These are phyloP conservation scores for Austroboletus festivus DNA, from an alignment of 768 basidiomycete genomes.

Conservation along the genomic window DNA sequence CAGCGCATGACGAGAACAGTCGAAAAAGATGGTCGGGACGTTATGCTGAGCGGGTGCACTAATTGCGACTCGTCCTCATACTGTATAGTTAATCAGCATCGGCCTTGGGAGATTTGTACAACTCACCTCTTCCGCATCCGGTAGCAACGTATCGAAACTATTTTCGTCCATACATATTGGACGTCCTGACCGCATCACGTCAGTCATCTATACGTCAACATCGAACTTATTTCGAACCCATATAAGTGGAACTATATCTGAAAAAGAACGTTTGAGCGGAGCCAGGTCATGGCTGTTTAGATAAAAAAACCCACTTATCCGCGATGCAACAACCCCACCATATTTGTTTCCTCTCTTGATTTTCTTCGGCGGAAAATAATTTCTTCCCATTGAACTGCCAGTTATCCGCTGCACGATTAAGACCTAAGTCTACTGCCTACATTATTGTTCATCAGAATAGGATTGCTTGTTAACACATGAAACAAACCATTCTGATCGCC, in stretches of 20 bases:
- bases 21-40: slow-evolving; percentile 38
- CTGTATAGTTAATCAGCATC: slow-evolving; percentile 34
- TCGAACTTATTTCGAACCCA: slow-evolving; percentile 44
- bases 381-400: slow-evolving; percentile 65
- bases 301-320: slow-evolving; percentile 58
- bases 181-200: slow-evolving; percentile 43
- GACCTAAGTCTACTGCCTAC: slow-evolving; percentile 75
- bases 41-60: slow-evolving; percentile 38
- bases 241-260: slow-evolving; percentile 71
- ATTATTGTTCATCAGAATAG: slow-evolving; percentile 3
- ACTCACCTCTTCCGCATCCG: slow-evolving; percentile 51
- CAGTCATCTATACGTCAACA: neutral
- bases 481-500: slow-evolving; percentile 69
- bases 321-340: slow-evolving; percentile 77
- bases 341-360: slow-evolving; percentile 68
- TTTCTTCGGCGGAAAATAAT: slow-evolving; percentile 64
- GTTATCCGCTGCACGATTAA: slow-evolving; percentile 73
- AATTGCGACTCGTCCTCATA: slow-evolving; percentile 59
- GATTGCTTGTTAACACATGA: neutral
- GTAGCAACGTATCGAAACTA: slow-evolving; percentile 68
- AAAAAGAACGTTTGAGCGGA: slow-evolving; percentile 5
- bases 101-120: neutral
- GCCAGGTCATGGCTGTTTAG: neutral
- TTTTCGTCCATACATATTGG: slow-evolving; percentile 64
- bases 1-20: slow-evolving; percentile 47